Base-by-base conservation (phyloP, 164 flowering plant genomes). In the Nymphaea thermarum region DNA sequence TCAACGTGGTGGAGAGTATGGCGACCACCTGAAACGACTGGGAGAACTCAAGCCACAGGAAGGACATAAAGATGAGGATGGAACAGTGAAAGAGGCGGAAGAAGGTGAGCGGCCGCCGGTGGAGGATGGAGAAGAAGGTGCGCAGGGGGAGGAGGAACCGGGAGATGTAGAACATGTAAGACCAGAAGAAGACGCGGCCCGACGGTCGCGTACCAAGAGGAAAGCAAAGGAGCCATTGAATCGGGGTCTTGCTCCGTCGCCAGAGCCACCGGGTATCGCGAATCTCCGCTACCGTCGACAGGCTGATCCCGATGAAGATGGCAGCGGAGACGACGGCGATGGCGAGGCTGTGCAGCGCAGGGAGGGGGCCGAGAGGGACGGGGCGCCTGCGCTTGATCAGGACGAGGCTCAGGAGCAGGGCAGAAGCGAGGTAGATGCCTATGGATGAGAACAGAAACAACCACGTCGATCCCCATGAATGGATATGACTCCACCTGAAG, bases 111-210 rank as follows among this genome's bases (percentile, higher is more conserved):
- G 55, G 71, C 0, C 94, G 78, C 43, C 79, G 83, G 0, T 80
- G 73, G n/a, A 89, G 77, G 69, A 91, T 69, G 2, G 80, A 67
- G 81, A 83, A 70, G 72, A 84, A 66, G 8, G 91, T 79, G 0
- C 90, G 80, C 53, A 77, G 14, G 69, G 85, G 75, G 76, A 82
- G 93, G 72, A 86, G 81, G 79, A 85, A 91, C 0, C 91, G 82
- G 5, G 97, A 81, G 59, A 91, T 80, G 77, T 89, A 87, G 78
- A 79, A 91, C 3, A 76, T 64, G 76, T 91, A 87, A 0, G 97
- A 88, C 97, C 97, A 91, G 83, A 91, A 91, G 85, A 91, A 91
- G 65, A 89, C 93, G 4, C 95, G 82, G 4, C 97, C 97, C 4
- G 88, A 78, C 1, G 97, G 89, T 4, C 93, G 86, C 5, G 97